Evolutionary conservation across 352 stramenopile species (phyloP).

Genomic region (Globisporangium spinosum): DNA sequence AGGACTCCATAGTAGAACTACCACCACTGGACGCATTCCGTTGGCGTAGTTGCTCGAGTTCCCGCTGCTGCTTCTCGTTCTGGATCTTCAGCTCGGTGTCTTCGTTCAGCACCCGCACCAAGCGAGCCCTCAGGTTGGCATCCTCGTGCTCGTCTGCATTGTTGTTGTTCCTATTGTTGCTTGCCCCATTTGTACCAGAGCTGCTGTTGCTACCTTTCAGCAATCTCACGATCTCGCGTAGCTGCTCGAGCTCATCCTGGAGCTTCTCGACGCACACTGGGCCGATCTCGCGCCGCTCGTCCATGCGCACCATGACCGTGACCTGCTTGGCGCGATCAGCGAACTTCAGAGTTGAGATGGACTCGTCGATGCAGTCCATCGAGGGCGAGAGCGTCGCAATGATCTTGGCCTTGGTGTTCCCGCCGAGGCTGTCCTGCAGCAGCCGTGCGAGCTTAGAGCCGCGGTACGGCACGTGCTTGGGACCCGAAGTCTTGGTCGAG

Average conservation of each 20-base stretch:
- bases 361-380: slow-evolving; percentile 86
- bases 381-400: slow-evolving; percentile 89
- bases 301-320: slow-evolving; percentile 82
- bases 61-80: slow-evolving; percentile 52
- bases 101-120: slow-evolving; percentile 57
- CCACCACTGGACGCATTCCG: neutral
- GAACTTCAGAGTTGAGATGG: slow-evolving; percentile 93
- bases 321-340: slow-evolving; percentile 91
- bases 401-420: slow-evolving; percentile 90
- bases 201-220: slow-evolving; percentile 22
- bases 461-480: slow-evolving; percentile 87
- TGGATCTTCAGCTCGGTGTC: slow-evolving; percentile 66
- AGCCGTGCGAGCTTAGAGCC: slow-evolving; percentile 93
- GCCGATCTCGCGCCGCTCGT: slow-evolving; percentile 85
- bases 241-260: slow-evolving; percentile 74
- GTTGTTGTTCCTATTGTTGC: slow-evolving; percentile 9
- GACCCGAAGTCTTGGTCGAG: slow-evolving; percentile 35
- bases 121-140: slow-evolving; percentile 25
- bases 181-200: neutral
- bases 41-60: slow-evolving; percentile 44
- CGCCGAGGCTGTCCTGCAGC: slow-evolving; percentile 85
- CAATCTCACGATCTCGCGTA: slow-evolving; percentile 61
- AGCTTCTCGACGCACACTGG: slow-evolving; percentile 86
- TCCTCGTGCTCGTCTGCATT: slow-evolving; percentile 29
- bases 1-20: neutral